These are phyloP conservation scores for Phoenix dactylifera DNA, from an alignment of 176 grass and related monocot species.

Conservation along the genomic window DNA sequence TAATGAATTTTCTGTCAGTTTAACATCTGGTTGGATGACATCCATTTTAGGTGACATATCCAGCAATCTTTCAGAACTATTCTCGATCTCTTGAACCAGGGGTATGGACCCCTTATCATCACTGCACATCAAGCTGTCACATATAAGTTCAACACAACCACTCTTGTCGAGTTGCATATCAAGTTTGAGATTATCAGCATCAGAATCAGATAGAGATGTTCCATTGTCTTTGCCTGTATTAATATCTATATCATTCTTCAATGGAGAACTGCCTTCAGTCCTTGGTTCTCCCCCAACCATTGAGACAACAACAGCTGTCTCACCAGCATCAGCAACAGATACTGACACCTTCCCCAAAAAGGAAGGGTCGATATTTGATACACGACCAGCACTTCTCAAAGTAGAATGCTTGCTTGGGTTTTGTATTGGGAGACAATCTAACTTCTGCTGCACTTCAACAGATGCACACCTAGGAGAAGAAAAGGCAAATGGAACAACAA, in stretches of 20 bases:
- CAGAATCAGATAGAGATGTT: conserved; percentile 26
- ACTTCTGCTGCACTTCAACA: conserved; percentile 32
- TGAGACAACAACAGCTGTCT: conserved; percentile 96
- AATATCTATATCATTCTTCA: conserved; percentile 15
- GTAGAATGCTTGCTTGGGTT: conserved; percentile 23
- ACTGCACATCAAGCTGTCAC: background rate
- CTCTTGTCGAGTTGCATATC: conserved; percentile 11
- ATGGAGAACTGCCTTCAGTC: conserved; percentile 16
- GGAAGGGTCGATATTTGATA: conserved; percentile 32
- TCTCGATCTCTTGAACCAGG: background rate
- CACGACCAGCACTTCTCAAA: conserved; percentile 33
- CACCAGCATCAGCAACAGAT: conserved; percentile 93
- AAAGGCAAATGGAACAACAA: conserved; percentile 12
- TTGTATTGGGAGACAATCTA: conserved; percentile 38
- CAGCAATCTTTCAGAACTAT: conserved; percentile 20
- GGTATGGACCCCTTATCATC: background rate
- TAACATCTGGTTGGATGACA: conserved; percentile 1
- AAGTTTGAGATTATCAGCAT: conserved; percentile 18
- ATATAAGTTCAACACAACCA: conserved; percentile 3
- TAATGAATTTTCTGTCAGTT: conserved; percentile 26
- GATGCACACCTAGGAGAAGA: conserved; percentile 34
- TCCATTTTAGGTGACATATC: conserved; percentile 26
- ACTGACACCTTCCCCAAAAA: conserved; percentile 83
- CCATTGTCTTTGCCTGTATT: conserved; percentile 18
- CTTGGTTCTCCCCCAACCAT: conserved; percentile 46